phyloP scores from a whole-genome alignment of 371 early-diverging fungal genomes.

The Catenaria anguillulae region DNA sequence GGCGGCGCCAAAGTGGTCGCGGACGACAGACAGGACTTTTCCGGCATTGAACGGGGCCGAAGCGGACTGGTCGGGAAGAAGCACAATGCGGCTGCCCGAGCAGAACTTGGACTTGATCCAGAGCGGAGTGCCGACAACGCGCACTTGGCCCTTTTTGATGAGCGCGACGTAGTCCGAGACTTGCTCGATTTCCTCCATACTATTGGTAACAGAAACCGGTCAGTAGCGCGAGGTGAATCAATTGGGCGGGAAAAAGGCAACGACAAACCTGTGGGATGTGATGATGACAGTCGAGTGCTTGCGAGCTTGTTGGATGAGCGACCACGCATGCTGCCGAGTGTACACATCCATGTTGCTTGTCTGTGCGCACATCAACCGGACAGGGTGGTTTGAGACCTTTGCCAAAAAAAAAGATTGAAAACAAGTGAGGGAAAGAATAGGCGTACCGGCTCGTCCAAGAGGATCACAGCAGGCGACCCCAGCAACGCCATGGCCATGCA shows the following conservation, averaged over 20 bases:
- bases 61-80: conserved; percentile 18
- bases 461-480: conserved; percentile 52
- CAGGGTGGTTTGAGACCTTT: too few species aligned
- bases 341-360: conserved; percentile 55
- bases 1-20: conserved; percentile 18
- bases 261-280: conserved; percentile 56
- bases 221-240: too few species aligned
- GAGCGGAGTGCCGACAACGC: conserved; percentile 23
- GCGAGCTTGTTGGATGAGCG: conserved; percentile 40
- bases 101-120: conserved; percentile 27
- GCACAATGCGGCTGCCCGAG: conserved; percentile 22
- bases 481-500: conserved; percentile 57
- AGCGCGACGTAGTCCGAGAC: conserved; percentile 47
- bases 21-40: conserved; percentile 13
- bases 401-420: too few species aligned
- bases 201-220: too few species aligned
- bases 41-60: conserved; percentile 16
- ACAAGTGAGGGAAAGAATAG: too few species aligned
- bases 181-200: conserved; percentile 55
- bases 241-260: too few species aligned
- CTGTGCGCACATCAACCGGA: too few species aligned
- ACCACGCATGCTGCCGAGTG: conserved; percentile 47
- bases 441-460: conserved; percentile 64
- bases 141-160: conserved; percentile 42
- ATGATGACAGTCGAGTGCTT: conserved; percentile 39